These are phyloP conservation scores for Gynandropsis gynandra DNA, from an alignment of 345 rosid genomes.

Conservation along the genomic window DNA sequence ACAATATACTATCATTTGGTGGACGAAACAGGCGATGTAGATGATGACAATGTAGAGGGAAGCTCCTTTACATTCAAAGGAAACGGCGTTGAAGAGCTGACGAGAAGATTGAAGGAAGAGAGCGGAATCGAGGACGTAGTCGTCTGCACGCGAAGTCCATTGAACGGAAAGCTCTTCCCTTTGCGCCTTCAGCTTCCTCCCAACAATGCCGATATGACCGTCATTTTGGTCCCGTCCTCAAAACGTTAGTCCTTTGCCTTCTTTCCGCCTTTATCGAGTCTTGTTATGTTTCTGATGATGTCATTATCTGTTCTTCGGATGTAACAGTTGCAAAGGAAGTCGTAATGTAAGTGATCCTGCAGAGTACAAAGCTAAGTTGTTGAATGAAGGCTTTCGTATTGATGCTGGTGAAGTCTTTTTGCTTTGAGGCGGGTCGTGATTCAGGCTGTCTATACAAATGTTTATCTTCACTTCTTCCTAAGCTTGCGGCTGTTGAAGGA, in stretches of 20 bases:
- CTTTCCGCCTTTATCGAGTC: neutral
- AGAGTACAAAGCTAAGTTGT: too few species aligned
- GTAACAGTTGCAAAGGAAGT: slow-evolving; percentile 26
- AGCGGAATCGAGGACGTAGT: slow-evolving; percentile 52
- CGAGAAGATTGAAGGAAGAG: slow-evolving; percentile 64
- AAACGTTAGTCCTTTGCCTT: slow-evolving; percentile 49
- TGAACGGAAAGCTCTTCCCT: slow-evolving; percentile 76
- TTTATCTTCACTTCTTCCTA: too few species aligned
- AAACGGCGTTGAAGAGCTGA: slow-evolving; percentile 62
- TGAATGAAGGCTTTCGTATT: too few species aligned
- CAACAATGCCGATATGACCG: slow-evolving; percentile 73
- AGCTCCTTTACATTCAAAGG: slow-evolving; percentile 68
- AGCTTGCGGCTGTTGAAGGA: too few species aligned
- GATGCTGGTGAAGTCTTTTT: too few species aligned
- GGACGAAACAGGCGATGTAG: slow-evolving; percentile 54
- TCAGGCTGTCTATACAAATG: too few species aligned
- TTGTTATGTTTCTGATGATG: slow-evolving; percentile 10
- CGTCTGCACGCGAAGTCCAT: slow-evolving; percentile 84
- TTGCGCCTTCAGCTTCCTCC: slow-evolving; percentile 95
- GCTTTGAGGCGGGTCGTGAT: too few species aligned
- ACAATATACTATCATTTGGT: slow-evolving; percentile 75
- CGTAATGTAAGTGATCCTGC: slow-evolving; percentile 13
- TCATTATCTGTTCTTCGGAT: slow-evolving; percentile 3
- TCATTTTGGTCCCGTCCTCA: slow-evolving; percentile 55
- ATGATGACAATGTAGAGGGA: slow-evolving; percentile 49